Conservation (phyloP, 345 rosid species). For the Eucalyptus pauciflora region DNA sequence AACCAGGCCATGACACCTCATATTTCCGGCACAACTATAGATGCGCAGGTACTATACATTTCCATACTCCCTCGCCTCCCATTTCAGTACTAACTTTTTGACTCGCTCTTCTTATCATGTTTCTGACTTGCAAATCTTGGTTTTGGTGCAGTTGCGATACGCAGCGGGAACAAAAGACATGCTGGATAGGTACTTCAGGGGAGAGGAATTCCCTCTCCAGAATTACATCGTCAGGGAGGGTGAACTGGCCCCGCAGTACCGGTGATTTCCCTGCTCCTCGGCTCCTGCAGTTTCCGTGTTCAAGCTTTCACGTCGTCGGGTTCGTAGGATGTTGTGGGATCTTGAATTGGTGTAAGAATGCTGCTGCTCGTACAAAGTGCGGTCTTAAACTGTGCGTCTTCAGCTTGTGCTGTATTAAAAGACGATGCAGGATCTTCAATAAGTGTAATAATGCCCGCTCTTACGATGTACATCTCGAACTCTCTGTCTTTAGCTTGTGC, state of each 20-base stretch:
- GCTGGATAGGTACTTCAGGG: constrained; percentile 86
- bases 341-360: not conserved
- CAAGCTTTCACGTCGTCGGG: not conserved
- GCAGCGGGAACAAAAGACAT: constrained; percentile 90
- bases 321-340: not conserved
- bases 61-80: not conserved
- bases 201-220: constrained; percentile 69
- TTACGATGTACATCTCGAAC: not conserved
- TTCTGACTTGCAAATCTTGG: not conserved
- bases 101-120: not conserved
- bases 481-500: not conserved
- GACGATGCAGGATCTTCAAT: not conserved
- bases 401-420: not conserved
- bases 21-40: constrained; percentile 94
- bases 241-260: constrained; percentile 74
- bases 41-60: constrained; percentile 50
- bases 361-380: not conserved
- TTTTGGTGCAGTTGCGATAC: constrained; percentile 51
- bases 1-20: constrained; percentile 99
- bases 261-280: constrained; percentile 3
- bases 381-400: not conserved
- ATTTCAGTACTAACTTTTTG: not conserved
- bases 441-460: not conserved
- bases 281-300: not conserved
- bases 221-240: constrained; percentile 89